Conservation (phyloP, 2,329 filamentous ascomycete species). For the Aspergillus terreus region DNA sequence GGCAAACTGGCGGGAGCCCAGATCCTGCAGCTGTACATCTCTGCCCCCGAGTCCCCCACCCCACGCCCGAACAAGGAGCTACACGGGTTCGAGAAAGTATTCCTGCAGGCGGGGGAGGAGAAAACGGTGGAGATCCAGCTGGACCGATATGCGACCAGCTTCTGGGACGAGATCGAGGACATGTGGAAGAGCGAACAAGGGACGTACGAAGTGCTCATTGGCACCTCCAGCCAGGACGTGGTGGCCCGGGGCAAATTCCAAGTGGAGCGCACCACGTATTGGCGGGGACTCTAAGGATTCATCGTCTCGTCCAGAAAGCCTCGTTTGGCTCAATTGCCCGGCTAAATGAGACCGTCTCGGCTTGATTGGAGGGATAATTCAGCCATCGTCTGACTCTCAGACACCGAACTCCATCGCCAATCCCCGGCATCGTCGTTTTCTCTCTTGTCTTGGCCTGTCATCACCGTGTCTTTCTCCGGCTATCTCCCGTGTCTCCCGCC, state of each 20-base stretch:
- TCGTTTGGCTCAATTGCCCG: neutral
- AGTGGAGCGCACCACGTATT: conserved; percentile 19
- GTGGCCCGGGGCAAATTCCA: conserved; percentile 16
- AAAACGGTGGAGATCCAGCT: conserved; percentile 27
- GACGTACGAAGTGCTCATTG: conserved; percentile 37
- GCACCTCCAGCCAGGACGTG: conserved; percentile 24
- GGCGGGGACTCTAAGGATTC: conserved; percentile 16
- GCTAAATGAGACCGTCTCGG: neutral
- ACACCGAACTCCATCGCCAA: no score
- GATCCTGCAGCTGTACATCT: conserved; percentile 48
- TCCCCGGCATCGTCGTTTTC: neutral
- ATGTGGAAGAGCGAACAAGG: conserved; percentile 40
- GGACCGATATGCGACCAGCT: conserved; percentile 36
- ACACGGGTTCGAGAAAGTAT: conserved; percentile 44
- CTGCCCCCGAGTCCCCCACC: conserved; percentile 22
- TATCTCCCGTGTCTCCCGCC: no score
- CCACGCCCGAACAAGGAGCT: conserved; percentile 41
- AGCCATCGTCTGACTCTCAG: neutral
- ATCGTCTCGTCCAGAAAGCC: neutral
- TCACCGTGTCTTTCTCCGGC: no score
- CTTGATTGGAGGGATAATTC: neutral
- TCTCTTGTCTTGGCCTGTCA: neutral
- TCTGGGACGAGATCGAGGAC: conserved; percentile 41
- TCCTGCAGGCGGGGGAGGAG: conserved; percentile 35
- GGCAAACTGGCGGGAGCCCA: conserved; percentile 50